These are phyloP conservation scores for Tylopilus plumbeoviolaceoides DNA, from an alignment of 768 basidiomycete species.

Conservation along the genomic window DNA sequence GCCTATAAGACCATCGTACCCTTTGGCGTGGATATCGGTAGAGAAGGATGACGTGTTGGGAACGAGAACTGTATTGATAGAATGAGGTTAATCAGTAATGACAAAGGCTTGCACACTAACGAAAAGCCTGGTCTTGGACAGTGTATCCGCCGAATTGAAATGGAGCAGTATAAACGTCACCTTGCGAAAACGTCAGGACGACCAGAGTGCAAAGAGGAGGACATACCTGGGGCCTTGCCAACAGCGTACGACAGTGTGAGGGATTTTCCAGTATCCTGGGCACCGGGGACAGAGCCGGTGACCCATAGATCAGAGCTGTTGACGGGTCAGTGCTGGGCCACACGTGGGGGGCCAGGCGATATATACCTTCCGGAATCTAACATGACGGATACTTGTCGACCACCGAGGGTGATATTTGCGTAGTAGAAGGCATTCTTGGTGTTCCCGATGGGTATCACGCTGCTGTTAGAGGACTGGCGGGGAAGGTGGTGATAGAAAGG, in stretches of 20 bases:
- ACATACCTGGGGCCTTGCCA: constrained; percentile 57
- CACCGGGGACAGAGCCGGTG: constrained; percentile 42
- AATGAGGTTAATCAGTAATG: not conserved
- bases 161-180: constrained; percentile 50
- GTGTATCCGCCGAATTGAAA: constrained; percentile 54
- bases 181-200: constrained; percentile 29
- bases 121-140: constrained; percentile 61
- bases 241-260: constrained; percentile 64
- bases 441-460: constrained; percentile 49
- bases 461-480: constrained; percentile 23
- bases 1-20: constrained; percentile 69
- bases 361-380: constrained; percentile 74
- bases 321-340: constrained; percentile 1
- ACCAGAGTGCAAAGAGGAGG: not conserved
- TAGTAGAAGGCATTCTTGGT: constrained; percentile 73
- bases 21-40: constrained; percentile 53
- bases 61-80: constrained; percentile 50
- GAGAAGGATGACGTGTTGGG: constrained; percentile 61
- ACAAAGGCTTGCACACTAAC: constrained; percentile 36
- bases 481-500: constrained; percentile 22
- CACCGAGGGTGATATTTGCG: constrained; percentile 65
- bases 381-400: constrained; percentile 52
- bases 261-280: constrained; percentile 53
- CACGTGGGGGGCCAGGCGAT: not conserved
- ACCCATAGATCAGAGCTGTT: constrained; percentile 77